phyloP scores from a whole-genome alignment of 257 asterid genomes.

The Fraxinus excelsior region DNA sequence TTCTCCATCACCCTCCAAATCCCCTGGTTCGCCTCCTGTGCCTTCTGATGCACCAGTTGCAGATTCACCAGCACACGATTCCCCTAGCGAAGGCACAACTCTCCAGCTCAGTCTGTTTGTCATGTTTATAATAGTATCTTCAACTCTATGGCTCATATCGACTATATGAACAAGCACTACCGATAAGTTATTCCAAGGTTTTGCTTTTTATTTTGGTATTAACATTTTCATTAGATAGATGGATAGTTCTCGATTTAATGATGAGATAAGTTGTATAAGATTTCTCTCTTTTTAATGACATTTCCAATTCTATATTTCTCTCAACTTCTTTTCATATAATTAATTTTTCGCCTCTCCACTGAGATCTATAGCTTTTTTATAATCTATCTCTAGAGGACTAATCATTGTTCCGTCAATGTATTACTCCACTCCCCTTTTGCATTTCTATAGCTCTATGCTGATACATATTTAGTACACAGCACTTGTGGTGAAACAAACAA shows the following conservation, averaged over 20 bases:
- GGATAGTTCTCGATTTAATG: conserved; percentile 17
- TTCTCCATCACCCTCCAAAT: no score
- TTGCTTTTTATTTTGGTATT: not conserved
- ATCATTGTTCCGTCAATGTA: not conserved
- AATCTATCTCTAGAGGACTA: not conserved
- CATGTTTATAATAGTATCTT: conserved; percentile 19
- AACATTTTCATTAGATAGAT: conserved; percentile 11
- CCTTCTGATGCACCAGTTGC: not conserved
- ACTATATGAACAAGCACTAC: conserved; percentile 14
- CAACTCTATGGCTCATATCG: conserved; percentile 28
- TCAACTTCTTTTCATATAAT: not conserved
- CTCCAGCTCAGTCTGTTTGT: conserved; percentile 17
- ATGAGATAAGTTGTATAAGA: not conserved
- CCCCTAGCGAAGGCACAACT: conserved; percentile 16
- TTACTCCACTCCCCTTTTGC: no score
- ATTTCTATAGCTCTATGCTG: not conserved
- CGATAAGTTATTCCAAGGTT: not conserved
- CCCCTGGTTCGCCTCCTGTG: conserved; percentile 22
- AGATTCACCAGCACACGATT: not conserved
- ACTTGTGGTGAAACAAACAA: no score
- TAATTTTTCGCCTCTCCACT: not conserved
- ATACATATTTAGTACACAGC: not conserved
- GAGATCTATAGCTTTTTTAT: not conserved
- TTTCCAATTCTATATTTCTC: not conserved
- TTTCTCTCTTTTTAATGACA: not conserved